These are phyloP conservation scores for Clitocybe nebularis DNA, from an alignment of 1,284 basidiomycete genomes.

Conservation along the genomic window DNA sequence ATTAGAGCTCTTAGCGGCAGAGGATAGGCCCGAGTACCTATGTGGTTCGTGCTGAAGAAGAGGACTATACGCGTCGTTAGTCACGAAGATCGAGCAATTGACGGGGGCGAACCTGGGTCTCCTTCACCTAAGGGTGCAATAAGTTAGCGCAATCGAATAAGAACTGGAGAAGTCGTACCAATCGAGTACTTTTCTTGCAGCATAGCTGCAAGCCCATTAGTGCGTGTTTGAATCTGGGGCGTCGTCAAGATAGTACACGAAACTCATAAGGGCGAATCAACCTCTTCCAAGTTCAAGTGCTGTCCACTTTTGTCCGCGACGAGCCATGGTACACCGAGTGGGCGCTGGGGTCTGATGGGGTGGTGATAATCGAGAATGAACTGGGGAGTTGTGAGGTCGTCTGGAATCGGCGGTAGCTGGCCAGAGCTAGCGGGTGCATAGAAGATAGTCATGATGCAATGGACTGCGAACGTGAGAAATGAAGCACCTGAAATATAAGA, in stretches of 20 bases:
- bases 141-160: no score
- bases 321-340: conserved; percentile 46
- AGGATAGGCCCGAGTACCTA: no score
- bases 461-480: no score
- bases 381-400: conserved; percentile 62
- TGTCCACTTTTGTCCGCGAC: conserved; percentile 63
- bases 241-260: conserved; percentile 10
- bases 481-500: no score
- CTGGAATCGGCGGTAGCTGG: conserved; percentile 52
- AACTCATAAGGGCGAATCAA: conserved; percentile 45
- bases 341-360: conserved; percentile 39
- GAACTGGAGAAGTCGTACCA: conserved; percentile 9
- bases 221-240: conserved; percentile 46
- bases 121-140: conserved; percentile 33
- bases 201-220: conserved; percentile 54
- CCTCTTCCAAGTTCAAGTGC: no score
- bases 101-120: conserved; percentile 43
- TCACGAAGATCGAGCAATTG: neutral
- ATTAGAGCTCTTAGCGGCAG: no score
- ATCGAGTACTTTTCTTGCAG: conserved; percentile 41
- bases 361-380: conserved; percentile 61
- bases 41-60: conserved; percentile 62
- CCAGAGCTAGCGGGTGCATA: conserved; percentile 24
- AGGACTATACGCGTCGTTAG: conserved; percentile 38
- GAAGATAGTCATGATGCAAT: no score